A percentile compares a stretch with the other conserved stretches of the same genome.
Evolutionary conservation across 768 basidiomycete genomes (phyloP).

Genomic region (Tricholoma sp.): DNA sequence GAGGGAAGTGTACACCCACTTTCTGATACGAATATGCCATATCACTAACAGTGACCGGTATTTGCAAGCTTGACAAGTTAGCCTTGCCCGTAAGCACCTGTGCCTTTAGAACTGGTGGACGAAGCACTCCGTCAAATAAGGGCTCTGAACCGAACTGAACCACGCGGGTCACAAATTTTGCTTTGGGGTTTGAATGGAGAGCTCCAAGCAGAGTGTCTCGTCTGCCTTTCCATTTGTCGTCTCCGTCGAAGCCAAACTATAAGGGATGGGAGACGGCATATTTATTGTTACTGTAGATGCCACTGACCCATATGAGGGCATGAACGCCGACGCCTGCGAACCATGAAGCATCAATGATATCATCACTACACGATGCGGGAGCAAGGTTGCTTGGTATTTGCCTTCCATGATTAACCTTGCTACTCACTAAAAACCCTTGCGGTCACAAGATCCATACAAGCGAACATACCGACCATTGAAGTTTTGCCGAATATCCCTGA

Average conservation of each 20-base stretch:
- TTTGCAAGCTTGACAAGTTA: slow-evolving; percentile 45
- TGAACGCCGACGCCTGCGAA: slow-evolving; percentile 63
- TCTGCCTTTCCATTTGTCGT: slow-evolving; percentile 46
- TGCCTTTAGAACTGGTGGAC: slow-evolving; percentile 39
- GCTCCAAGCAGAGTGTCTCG: slow-evolving; percentile 46
- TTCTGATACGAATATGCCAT: slow-evolving; percentile 55
- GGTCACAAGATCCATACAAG: slow-evolving; percentile 45
- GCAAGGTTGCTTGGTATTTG: background rate
- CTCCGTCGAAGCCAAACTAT: slow-evolving; percentile 46
- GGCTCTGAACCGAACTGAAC: slow-evolving; percentile 74
- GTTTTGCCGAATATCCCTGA: slow-evolving; percentile 49
- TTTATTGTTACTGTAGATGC: background rate
- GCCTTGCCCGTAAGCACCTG: slow-evolving; percentile 48
- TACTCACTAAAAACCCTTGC: slow-evolving; percentile 41
- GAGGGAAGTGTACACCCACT: slow-evolving; percentile 16
- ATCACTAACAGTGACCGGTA: slow-evolving; percentile 67
- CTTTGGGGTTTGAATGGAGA: slow-evolving; percentile 55
- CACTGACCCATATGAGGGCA: slow-evolving; percentile 63
- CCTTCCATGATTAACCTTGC: background rate
- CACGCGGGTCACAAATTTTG: slow-evolving; percentile 58
- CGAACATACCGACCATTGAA: slow-evolving; percentile 67
- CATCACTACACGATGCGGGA: slow-evolving; percentile 29
- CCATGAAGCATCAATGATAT: slow-evolving; percentile 68
- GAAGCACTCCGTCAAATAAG: slow-evolving; percentile 52
- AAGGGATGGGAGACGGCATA: background rate